Percentiles rank a stretch among this genome's conserved stretches.
These are phyloP conservation scores for Fallopia convolvulus DNA, from an alignment of 148 eudicot genomes.

Conservation along the genomic window DNA sequence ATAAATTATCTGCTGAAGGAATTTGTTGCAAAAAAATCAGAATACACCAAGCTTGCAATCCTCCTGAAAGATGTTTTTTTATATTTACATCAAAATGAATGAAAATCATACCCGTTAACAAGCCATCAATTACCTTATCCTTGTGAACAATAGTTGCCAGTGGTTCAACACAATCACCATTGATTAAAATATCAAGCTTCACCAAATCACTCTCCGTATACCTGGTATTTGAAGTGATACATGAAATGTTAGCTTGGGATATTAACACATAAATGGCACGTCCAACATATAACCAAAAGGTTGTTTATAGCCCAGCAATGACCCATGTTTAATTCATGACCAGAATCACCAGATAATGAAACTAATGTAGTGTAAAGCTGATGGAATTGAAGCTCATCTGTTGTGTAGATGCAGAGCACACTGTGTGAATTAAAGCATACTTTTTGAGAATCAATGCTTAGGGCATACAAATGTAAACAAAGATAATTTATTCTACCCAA, in stretches of 20 bases:
- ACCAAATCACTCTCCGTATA: slow-evolving; percentile 82
- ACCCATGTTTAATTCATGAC: not conserved
- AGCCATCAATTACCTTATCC: slow-evolving; percentile 60
- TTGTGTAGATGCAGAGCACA: not conserved
- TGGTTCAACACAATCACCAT: slow-evolving; percentile 88
- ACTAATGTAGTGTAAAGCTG: not conserved
- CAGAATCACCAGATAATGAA: not conserved
- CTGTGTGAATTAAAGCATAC: not conserved
- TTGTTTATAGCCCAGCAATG: not conserved
- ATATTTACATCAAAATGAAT: not conserved
- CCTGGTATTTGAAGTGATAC: slow-evolving; percentile 34
- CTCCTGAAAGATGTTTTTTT: not conserved
- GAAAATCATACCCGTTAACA: not conserved
- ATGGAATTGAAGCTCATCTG: not conserved
- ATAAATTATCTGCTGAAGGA: not conserved
- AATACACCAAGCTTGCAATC: not conserved
- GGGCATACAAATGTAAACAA: not conserved
- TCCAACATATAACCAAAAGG: not conserved
- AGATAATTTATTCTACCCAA: slow-evolving; percentile 42
- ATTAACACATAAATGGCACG: no score
- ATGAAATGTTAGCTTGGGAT: not conserved
- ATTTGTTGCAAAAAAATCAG: not conserved
- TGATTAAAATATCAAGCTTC: slow-evolving; percentile 88
- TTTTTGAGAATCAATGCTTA: no score
- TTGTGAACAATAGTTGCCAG: slow-evolving; percentile 90